Conservation (phyloP, 1,139 yeast species). For the Pichia sp. region DNA sequence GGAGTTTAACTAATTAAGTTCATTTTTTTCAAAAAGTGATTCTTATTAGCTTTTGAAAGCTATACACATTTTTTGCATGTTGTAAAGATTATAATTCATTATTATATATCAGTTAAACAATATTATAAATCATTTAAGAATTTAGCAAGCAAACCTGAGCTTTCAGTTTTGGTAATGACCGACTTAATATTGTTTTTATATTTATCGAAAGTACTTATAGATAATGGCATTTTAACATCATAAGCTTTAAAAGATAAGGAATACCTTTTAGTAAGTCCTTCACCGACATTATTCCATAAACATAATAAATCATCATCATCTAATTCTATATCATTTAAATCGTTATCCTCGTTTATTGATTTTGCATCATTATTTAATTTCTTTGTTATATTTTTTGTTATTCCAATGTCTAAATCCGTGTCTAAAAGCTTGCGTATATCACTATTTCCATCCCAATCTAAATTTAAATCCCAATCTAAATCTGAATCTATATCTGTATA, state of each 20-base stretch:
- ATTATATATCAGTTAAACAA: too few relatives aligned
- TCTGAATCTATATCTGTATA: conserved; percentile 6
- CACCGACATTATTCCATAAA: background rate
- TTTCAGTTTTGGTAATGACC: conserved; percentile 1
- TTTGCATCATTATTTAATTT: background rate
- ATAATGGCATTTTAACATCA: conserved; percentile 14
- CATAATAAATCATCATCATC: conserved; percentile 2
- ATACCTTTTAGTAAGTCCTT: conserved; percentile 17
- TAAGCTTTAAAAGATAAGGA: conserved; percentile 25
- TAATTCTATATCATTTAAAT: background rate
- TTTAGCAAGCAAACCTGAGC: conserved; percentile 5
- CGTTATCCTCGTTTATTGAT: background rate
- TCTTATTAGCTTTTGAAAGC: too few relatives aligned
- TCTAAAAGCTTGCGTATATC: background rate
- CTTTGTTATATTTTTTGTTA: background rate
- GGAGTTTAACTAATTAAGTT: too few relatives aligned
- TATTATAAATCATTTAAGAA: background rate
- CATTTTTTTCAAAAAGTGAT: too few relatives aligned
- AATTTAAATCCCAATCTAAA: conserved; percentile 2
- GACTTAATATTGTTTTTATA: conserved; percentile 60
- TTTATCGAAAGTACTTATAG: conserved; percentile 31
- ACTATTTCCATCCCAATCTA: conserved; percentile 1
- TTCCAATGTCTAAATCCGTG: conserved; percentile 2
- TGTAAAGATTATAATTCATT: too few relatives aligned
- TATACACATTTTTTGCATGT: too few relatives aligned